A percentile compares a stretch with the other conserved stretches of the same genome.
Evolutionary conservation across 495 filamentous ascomycete species (phyloP).

Genomic region (Lasiosphaeris hirsuta): DNA sequence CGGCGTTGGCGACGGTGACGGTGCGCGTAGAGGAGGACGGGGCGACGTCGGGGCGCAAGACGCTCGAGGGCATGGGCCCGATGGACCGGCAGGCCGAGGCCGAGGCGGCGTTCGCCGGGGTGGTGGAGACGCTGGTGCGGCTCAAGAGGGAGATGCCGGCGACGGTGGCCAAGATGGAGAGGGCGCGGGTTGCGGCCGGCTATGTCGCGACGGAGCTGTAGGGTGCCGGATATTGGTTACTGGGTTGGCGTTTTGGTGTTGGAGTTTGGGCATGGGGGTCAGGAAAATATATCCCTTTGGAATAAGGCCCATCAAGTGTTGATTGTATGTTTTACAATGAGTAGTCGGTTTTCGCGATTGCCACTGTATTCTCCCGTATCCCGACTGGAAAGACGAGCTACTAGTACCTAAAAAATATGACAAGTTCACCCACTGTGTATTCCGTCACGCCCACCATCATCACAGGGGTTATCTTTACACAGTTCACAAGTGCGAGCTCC

Average conservation of each 20-base stretch:
- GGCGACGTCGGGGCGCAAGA: conserved; percentile 20
- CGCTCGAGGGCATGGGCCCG: conserved; percentile 23
- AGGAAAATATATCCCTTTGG: too few species aligned
- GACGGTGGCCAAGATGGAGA: conserved; percentile 73
- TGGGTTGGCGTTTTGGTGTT: not conserved
- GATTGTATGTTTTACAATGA: too few species aligned
- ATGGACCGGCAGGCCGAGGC: conserved; percentile 50
- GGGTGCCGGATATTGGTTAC: not conserved
- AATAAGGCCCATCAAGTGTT: too few species aligned
- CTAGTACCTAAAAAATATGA: too few species aligned
- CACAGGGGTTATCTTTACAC: too few species aligned
- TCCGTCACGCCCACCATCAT: too few species aligned
- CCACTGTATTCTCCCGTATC: too few species aligned
- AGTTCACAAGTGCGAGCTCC: too few species aligned
- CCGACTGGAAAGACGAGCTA: too few species aligned
- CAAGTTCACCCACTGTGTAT: too few species aligned
- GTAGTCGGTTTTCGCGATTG: too few species aligned
- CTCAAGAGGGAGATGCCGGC: conserved; percentile 62
- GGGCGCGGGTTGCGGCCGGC: conserved; percentile 67
- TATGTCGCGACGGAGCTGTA: conserved; percentile 46
- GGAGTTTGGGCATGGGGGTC: not conserved
- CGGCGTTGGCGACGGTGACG: conserved; percentile 36
- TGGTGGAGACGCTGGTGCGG: conserved; percentile 50
- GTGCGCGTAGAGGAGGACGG: conserved; percentile 16
- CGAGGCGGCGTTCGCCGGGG: conserved; percentile 47